Evolutionary conservation across 139 green algal species (phyloP), one percentile per base, ranked within the genome.

Genomic region (Chlorella vulgaris): DNA sequence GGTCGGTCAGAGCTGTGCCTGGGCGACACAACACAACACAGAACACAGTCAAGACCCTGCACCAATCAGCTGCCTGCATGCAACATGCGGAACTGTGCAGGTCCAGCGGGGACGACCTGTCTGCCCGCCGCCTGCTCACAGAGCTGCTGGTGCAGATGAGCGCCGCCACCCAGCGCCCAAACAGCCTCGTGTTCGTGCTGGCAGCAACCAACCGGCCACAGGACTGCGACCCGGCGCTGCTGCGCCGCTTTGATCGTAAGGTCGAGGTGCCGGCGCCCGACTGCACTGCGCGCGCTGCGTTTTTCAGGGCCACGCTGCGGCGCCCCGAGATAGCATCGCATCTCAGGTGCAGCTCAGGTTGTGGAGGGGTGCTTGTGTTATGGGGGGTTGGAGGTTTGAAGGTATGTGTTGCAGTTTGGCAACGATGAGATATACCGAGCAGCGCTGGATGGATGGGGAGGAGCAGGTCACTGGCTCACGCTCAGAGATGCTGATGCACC

Each of bases 81-180:
- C n/a, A n/a, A n/a, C n/a, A 39, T 62, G 36, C 51, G 3, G 24
- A 15, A 13, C 19, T n/a, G 8, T 61, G 61, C 60, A 81, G 77
- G 65, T 83, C 77, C 7, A 69, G 38, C 43, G 77, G 78, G 18
- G 78, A 84, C 13, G 90, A 93, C 70, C 50, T 85, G 26, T 24
- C 81, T 0, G 75, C 80, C 0, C 67, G 89, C 40, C 85, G 89
- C 8, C 70, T 94, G 76, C 83, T 94, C 40, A 94, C 90, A 0
- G 90, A 94, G 82, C 83, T 94, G 66, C 86, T 93, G 35, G 78
- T 93, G 1, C 87, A 92, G 51, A 85, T 91, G 81, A 84, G 74
- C 0, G 47, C 58, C 1, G 51, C 78, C 0, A 47, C 74, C 19
- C 63, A 71, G 15, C 58, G 81, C 7, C 73, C 81, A 1, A 51